Percentiles rank a stretch among this genome's conserved stretches.
Evolutionary conservation across 768 basidiomycete genomes (phyloP).

Genomic region (Mycena galopus): DNA sequence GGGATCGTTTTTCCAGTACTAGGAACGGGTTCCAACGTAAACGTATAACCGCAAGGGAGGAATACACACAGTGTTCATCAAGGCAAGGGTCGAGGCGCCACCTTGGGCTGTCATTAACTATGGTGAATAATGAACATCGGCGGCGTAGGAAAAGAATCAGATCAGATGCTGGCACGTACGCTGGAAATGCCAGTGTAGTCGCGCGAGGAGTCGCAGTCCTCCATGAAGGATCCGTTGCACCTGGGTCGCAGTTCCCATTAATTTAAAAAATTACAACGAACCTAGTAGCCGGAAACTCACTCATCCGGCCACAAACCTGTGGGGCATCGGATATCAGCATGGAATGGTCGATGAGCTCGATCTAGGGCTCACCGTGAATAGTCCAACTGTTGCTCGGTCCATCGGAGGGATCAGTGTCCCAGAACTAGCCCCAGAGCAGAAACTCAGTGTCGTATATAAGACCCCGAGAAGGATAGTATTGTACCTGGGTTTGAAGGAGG

Average conservation of each 20-base stretch:
- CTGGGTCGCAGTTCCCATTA: conserved; percentile 51
- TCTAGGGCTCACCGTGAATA: conserved; percentile 46
- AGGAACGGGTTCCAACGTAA: not conserved
- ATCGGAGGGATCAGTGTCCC: conserved; percentile 61
- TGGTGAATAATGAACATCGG: not conserved
- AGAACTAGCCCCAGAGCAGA: conserved; percentile 51
- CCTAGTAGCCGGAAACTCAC: conserved; percentile 55
- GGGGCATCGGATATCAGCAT: conserved; percentile 25
- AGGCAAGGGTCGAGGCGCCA: conserved; percentile 55
- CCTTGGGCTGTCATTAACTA: conserved; percentile 60
- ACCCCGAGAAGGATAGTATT: not conserved
- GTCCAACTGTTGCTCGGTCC: conserved; percentile 68
- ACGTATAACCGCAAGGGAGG: too few species aligned
- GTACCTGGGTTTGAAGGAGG: conserved; percentile 56
- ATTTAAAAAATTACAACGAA: not conserved
- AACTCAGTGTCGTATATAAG: too few species aligned
- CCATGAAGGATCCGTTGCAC: conserved; percentile 57
- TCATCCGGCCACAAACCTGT: conserved; percentile 67
- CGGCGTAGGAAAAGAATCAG: not conserved
- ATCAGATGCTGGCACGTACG: conserved; percentile 37
- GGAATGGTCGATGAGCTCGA: not conserved
- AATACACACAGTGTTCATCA: conserved; percentile 48
- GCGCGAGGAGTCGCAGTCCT: conserved; percentile 60
- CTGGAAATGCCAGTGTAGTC: conserved; percentile 57
- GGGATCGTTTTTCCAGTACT: conserved; percentile 59